Percentiles rank a stretch among this genome's conserved stretches.
phyloP scores from a whole-genome alignment of 306 rosid species.

The Quercus bicolor region DNA sequence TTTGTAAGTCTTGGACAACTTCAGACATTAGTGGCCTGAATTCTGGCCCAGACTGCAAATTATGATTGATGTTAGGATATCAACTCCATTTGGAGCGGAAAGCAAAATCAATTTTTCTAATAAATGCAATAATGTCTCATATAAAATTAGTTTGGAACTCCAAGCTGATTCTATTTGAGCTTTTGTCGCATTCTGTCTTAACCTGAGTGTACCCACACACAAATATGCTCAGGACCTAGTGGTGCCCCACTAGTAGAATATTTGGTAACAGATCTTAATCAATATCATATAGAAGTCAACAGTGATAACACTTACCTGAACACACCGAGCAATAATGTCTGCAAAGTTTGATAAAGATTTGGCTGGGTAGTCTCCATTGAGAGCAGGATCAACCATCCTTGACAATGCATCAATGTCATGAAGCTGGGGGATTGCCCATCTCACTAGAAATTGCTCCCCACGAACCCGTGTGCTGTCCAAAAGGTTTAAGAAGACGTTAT shows the following conservation, averaged over 20 bases:
- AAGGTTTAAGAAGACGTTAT: conserved; percentile 3
- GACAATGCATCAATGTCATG: conserved; percentile 96
- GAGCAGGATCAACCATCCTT: conserved; percentile 92
- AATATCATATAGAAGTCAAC: conserved; percentile 1
- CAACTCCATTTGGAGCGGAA: neutral
- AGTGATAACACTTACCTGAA: conserved; percentile 54
- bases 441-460: conserved; percentile 79
- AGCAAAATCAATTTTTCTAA: neutral
- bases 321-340: conserved; percentile 82
- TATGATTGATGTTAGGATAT: conserved; percentile 11
- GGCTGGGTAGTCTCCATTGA: conserved; percentile 63
- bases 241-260: neutral
- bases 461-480: conserved; percentile 54
- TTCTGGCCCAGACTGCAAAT: conserved; percentile 80
- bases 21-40: conserved; percentile 92
- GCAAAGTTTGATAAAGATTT: conserved; percentile 90
- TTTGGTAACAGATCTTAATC: neutral
- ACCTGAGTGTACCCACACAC: neutral
- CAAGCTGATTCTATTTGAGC: neutral
- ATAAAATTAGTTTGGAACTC: neutral
- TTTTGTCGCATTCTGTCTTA: neutral
- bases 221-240: neutral
- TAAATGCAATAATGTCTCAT: neutral
- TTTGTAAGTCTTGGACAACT: conserved; percentile 77
- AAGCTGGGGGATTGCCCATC: conserved; percentile 95